These are phyloP conservation scores for Teratosphaeriaceae sp. DNA, from an alignment of 2,329 filamentous ascomycete genomes.

Conservation along the genomic window DNA sequence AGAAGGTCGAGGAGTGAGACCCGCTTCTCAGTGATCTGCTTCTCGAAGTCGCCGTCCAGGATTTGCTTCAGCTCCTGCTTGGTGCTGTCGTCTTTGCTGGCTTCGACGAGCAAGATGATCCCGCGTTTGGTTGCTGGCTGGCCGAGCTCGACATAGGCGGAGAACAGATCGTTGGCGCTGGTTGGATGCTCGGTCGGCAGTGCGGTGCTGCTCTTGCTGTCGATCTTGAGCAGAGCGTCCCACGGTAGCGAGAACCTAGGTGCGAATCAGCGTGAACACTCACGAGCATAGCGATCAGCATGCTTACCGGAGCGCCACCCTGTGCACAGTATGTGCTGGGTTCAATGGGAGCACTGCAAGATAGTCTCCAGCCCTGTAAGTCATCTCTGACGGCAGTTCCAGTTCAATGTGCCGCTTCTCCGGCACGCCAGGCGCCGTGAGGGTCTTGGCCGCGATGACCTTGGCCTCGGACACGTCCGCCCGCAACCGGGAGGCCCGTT, in stretches of 20 bases:
- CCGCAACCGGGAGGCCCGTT: constrained; percentile 54
- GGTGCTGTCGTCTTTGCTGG: constrained; percentile 43
- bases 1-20: constrained; percentile 63
- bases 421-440: constrained; percentile 47
- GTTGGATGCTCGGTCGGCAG: constrained; percentile 55
- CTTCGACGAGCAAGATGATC: too few relatives aligned
- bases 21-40: constrained; percentile 31
- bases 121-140: constrained; percentile 65
- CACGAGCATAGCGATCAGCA: too few relatives aligned
- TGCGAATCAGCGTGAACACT: too few relatives aligned
- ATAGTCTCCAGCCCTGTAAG: constrained; percentile 70
- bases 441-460: constrained; percentile 46
- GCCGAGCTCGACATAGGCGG: constrained; percentile 65
- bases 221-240: constrained; percentile 48
- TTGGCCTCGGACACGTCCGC: too few relatives aligned
- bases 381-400: constrained; percentile 41
- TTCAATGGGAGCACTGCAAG: constrained; percentile 61
- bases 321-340: constrained; percentile 52
- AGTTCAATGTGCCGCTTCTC: constrained; percentile 51
- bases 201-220: constrained; percentile 56
- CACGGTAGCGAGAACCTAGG: constrained; percentile 61
- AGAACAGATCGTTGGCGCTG: constrained; percentile 57
- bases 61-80: constrained; percentile 46
- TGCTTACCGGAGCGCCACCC: constrained; percentile 59
- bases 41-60: constrained; percentile 28